These are phyloP conservation scores for Lactuca saligna DNA, from an alignment of 129 eudicot species.

Conservation along the genomic window DNA sequence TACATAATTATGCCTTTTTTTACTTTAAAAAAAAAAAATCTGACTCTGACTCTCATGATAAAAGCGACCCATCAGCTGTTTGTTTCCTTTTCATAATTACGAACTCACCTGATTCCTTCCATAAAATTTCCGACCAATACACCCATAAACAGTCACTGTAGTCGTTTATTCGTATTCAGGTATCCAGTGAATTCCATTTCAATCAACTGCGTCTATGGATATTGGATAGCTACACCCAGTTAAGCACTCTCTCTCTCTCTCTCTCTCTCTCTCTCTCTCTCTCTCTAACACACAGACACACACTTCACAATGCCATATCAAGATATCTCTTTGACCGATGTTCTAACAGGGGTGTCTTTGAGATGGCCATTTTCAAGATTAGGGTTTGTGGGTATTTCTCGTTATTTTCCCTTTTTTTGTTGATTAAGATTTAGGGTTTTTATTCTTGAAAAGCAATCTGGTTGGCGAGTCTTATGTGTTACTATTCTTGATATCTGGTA, in stretches of 20 bases:
- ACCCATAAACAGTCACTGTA: constrained; percentile 20
- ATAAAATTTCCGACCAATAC: constrained; percentile 23
- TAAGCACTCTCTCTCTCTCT: constrained; percentile 27
- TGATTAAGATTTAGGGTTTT: constrained; percentile 14
- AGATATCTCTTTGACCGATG: constrained; percentile 13
- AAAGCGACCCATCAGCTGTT: constrained; percentile 69
- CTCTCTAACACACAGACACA: constrained; percentile 9
- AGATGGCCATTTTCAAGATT: constrained; percentile 23
- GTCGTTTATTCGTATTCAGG: constrained; percentile 20
- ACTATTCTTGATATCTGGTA: constrained; percentile 7
- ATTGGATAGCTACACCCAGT: constrained; percentile 13
- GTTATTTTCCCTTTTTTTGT: constrained; percentile 6
- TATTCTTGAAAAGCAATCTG: constrained; percentile 1
- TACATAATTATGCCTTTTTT: constrained; percentile 1
- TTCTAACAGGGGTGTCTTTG: not conserved
- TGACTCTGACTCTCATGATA: constrained; percentile 71
- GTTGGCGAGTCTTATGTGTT: not conserved
- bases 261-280: not conserved
- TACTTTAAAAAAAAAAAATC: constrained; percentile 1
- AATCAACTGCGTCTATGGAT: constrained; percentile 5
- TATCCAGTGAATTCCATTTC: constrained; percentile 20
- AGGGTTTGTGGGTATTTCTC: constrained; percentile 18
- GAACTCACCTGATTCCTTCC: constrained; percentile 36
- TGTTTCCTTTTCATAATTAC: constrained; percentile 32
- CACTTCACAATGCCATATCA: constrained; percentile 11